Evolutionary conservation across 208 protist species (phyloP).

Genomic region (Blastocrithidia nonstop): DNA sequence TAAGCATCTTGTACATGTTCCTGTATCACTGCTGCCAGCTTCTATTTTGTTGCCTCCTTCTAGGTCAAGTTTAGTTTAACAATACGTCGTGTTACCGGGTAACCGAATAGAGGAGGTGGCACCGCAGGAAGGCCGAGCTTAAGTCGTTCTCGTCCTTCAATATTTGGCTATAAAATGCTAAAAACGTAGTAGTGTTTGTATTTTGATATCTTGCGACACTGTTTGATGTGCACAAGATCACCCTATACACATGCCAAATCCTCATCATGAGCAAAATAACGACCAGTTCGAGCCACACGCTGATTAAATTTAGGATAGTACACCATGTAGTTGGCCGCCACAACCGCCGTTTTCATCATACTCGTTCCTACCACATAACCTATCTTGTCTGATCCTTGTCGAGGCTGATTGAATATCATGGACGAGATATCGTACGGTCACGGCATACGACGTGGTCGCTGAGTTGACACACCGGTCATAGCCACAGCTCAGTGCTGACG

Average conservation of each 20-base stretch:
- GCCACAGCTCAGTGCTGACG: conserved; percentile 83
- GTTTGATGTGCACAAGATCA: conserved; percentile 87
- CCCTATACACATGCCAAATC: conserved; percentile 87
- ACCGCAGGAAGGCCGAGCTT: conserved; percentile 82
- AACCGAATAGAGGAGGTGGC: conserved; percentile 79
- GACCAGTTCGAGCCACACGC: conserved; percentile 76
- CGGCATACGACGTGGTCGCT: conserved; percentile 83
- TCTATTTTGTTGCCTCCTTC: conserved; percentile 72
- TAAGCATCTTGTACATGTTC: conserved; percentile 88
- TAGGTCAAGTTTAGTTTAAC: conserved; percentile 87
- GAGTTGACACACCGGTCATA: conserved; percentile 70
- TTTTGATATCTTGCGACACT: conserved; percentile 84
- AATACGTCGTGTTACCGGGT: conserved; percentile 76
- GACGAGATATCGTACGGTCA: conserved; percentile 87
- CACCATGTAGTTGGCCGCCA: conserved; percentile 84
- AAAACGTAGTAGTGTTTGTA: conserved; percentile 92
- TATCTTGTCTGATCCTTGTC: conserved; percentile 85
- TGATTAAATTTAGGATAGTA: conserved; percentile 91
- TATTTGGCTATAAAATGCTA: conserved; percentile 83
- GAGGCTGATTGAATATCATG: conserved; percentile 85
- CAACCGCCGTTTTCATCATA: conserved; percentile 86
- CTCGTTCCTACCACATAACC: conserved; percentile 85
- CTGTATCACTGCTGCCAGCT: conserved; percentile 82
- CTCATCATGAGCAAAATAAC: conserved; percentile 87
- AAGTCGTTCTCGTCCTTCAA: conserved; percentile 81